A percentile compares a stretch with the other conserved stretches of the same genome.
Evolutionary conservation across 768 basidiomycete species (phyloP).

Genomic region (Russula sp.): DNA sequence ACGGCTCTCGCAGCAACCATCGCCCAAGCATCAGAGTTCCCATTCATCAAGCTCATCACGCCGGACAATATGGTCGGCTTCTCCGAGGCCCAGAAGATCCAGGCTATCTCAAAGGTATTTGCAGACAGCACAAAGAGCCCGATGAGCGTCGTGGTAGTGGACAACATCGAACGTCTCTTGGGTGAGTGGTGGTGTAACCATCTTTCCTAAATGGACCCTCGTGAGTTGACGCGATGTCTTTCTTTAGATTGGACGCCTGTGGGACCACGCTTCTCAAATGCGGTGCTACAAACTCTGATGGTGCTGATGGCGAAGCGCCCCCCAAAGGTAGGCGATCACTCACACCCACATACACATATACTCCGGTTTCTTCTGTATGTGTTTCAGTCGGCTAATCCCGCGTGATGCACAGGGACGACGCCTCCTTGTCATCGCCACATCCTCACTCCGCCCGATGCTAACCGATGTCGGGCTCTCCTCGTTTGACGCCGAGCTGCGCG

Average conservation of each 20-base stretch:
- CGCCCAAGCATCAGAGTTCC: constrained; percentile 88
- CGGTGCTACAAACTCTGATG: constrained; percentile 83
- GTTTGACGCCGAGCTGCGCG: constrained; percentile 83
- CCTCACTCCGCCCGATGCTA: constrained; percentile 81
- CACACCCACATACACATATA: neutral
- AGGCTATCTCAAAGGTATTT: constrained; percentile 88
- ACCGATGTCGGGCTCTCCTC: constrained; percentile 81
- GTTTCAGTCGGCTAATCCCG: neutral
- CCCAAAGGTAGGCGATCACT: constrained; percentile 61
- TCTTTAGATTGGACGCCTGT: constrained; percentile 89
- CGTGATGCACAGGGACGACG: constrained; percentile 58
- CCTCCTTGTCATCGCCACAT: constrained; percentile 85
- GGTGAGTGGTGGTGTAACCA: constrained; percentile 48
- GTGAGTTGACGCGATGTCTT: constrained; percentile 1
- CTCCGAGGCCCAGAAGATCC: constrained; percentile 87
- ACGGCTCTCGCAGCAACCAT: constrained; percentile 93
- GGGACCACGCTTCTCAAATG: constrained; percentile 94
- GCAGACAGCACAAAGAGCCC: constrained; percentile 97
- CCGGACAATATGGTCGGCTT: constrained; percentile 97
- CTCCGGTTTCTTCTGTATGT: too few species aligned
- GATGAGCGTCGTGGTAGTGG: constrained; percentile 90
- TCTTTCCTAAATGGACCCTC: neutral
- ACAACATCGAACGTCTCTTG: constrained; percentile 87
- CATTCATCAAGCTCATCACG: constrained; percentile 96
- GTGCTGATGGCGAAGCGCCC: constrained; percentile 86